A percentile compares a stretch with the other conserved stretches of the same genome.
phyloP scores from a whole-genome alignment of 306 rosid species.

The Senna tora region DNA sequence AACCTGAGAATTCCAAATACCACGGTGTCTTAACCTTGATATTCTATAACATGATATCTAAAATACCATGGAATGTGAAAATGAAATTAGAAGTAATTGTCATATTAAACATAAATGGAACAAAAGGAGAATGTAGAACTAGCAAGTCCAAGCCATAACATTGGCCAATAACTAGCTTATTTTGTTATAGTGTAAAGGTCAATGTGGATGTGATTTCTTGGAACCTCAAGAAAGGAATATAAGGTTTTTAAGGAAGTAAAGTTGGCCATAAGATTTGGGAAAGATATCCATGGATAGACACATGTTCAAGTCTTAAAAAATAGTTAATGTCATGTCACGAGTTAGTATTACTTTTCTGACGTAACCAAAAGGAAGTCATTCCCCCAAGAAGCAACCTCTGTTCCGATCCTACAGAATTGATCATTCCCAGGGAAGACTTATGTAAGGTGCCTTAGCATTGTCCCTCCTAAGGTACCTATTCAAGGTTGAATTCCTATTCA shows the following conservation, averaged over 20 bases:
- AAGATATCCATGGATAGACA: neutral
- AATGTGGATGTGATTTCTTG: neutral
- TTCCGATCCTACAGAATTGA: neutral
- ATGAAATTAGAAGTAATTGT: neutral
- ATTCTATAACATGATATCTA: neutral
- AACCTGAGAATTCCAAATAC: too few relatives aligned
- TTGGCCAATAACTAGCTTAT: neutral
- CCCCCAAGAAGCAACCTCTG: neutral
- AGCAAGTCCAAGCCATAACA: neutral
- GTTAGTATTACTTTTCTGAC: neutral
- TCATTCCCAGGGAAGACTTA: neutral
- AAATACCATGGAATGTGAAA: neutral
- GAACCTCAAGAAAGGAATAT: neutral
- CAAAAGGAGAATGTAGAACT: neutral
- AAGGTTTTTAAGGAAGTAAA: neutral
- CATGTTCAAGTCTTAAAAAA: neutral
- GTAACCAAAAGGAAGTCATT: neutral
- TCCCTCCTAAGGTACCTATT: neutral
- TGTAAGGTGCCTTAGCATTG: neutral
- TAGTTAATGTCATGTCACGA: neutral
- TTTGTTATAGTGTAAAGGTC: neutral
- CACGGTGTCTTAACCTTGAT: neutral
- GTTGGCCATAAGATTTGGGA: neutral
- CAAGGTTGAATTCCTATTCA: neutral
- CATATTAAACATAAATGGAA: neutral